These are phyloP conservation scores for Suhomyces faveliae DNA, from an alignment of 805 yeast genomes.

Conservation along the genomic window DNA sequence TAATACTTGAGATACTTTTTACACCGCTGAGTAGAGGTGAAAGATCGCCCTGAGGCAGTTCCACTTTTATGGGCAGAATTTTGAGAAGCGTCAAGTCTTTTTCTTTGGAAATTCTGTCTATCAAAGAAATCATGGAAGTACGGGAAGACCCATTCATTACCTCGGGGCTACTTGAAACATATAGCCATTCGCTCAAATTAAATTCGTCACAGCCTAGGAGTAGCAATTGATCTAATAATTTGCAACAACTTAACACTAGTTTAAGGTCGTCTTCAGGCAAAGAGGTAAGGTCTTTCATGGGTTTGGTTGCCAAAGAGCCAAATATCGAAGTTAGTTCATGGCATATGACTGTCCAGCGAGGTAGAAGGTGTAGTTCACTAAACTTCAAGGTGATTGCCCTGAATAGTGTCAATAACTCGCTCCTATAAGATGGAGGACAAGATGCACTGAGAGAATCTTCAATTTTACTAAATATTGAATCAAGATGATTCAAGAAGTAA, in stretches of 20 bases:
- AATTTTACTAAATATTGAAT: slow-evolving; percentile 42
- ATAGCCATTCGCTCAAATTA: slow-evolving; percentile 80
- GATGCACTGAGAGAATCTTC: slow-evolving; percentile 27
- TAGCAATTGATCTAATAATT: slow-evolving; percentile 72
- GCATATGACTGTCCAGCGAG: slow-evolving; percentile 68
- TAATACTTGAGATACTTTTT: slow-evolving; percentile 36
- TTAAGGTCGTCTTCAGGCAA: slow-evolving; percentile 36
- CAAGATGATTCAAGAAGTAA: slow-evolving; percentile 49
- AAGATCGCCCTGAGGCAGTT: slow-evolving; percentile 28
- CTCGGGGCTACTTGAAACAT: slow-evolving; percentile 66
- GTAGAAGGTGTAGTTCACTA: slow-evolving; percentile 59
- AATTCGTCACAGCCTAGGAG: slow-evolving; percentile 73
- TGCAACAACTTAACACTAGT: slow-evolving; percentile 60
- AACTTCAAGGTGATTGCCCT: slow-evolving; percentile 65
- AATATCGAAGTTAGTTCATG: slow-evolving; percentile 60
- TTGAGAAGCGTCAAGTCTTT: slow-evolving; percentile 31
- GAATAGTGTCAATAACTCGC: slow-evolving; percentile 54
- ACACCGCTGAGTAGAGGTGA: slow-evolving; percentile 49
- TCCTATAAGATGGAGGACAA: slow-evolving; percentile 33
- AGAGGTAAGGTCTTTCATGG: slow-evolving; percentile 24
- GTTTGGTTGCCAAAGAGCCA: slow-evolving; percentile 28
- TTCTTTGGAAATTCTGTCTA: slow-evolving; percentile 46
- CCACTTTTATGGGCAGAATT: slow-evolving; percentile 38
- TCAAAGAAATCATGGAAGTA: slow-evolving; percentile 31
- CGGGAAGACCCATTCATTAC: slow-evolving; percentile 43